Evolutionary conservation across 768 basidiomycete species (phyloP), one percentile per base, ranked within the genome.

Genomic region (Hericium rajendrae): DNA sequence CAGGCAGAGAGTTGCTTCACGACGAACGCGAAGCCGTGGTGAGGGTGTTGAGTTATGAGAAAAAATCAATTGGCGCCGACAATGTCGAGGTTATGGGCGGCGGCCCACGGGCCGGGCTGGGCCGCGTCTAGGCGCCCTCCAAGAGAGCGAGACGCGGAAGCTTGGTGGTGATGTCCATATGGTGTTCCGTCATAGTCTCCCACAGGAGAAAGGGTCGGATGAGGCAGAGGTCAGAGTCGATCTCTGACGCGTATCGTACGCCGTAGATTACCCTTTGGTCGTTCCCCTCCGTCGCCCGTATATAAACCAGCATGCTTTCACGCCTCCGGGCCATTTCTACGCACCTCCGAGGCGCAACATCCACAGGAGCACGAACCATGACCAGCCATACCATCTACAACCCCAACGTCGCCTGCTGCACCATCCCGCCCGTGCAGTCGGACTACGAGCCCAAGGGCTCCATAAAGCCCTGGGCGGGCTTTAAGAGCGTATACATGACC

Each of bases 1-100:
- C 46, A 73, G 72, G 72, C 72, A 60, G 67, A 75, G 83, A 86
- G 85, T 85, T 82, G 71, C 83, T 72, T 68, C 65, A 71, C 69
- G 55, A 67, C 2, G 55, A 55, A 26, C 60, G 62, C 62, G 63
- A 64, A 69, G 69, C 74, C 64, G 73, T 71, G 72, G 70, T 71
- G 72, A 71, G 71, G 72, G 72, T 71, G n/a, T 53, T n/a, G 38
- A 53, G 13, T n/a, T n/a, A n/a, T n/a, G n/a, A n/a, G n/a, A n/a
- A 20, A 16, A 11, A 51, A 28, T 3, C 20, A 51, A n/a, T 51
- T 9, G 8, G 28, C 28, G 28, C 28, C 28, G 28, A 8, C 28
- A 8, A 32, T 4, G 28, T 22, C 28, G 28, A 32, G 28, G 4
- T 32, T 32, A 32, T 32, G 28, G 28, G 28, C 28, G 28, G 8